Evolutionary conservation across 208 protist genomes (phyloP), one percentile per base, ranked within the genome.

Genomic region (Acanthamoeba healyi): DNA sequence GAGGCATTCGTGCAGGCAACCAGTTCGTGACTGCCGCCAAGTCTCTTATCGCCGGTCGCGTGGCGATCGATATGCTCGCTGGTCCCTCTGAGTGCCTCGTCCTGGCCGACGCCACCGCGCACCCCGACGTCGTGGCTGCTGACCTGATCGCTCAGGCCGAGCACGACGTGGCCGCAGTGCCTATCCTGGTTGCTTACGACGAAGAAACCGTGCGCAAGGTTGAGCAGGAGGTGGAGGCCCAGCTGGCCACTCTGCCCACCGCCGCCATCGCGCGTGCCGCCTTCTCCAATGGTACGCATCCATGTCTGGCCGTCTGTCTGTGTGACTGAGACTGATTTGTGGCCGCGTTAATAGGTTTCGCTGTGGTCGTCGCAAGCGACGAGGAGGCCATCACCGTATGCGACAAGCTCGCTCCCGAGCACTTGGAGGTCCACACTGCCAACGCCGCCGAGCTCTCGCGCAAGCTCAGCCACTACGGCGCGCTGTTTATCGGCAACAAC

Each of bases 41-140:
- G 94, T 96, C 95, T 82, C 87, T 98, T 29, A 96, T 98, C 9
- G 88, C 94, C 26, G 96, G 95, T 36, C 79, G 81, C 24, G 96
- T 97, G 24, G 94, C 94, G n/a, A 98, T 98, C 67, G 97, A 98
- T 94, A 98, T 98, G 97, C 95, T 97, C 38, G 97, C 97, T 12
- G 97, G 97, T 14, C 97, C 97, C 17, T 97, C 96, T 2, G 97
- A 98, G 61, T 91, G 88, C 67, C 82, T 97, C n/a, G 96, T 98
- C 19, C 79, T 98, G 49, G 96, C 95, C 19, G 97, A 92, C 46
- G 36, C 58, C 19, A 93, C 94, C 1, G 95, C 96, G 38, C 44
- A 97, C 61, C 91, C 97, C 1, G 94, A 56, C 22, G 79, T 97
- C n/a, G 96, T 98, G 3, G 97, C 97, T 7, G 95, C 96, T 19